Conservation (phyloP, 2,329 filamentous ascomycete species). For the Cercospora sp. region DNA sequence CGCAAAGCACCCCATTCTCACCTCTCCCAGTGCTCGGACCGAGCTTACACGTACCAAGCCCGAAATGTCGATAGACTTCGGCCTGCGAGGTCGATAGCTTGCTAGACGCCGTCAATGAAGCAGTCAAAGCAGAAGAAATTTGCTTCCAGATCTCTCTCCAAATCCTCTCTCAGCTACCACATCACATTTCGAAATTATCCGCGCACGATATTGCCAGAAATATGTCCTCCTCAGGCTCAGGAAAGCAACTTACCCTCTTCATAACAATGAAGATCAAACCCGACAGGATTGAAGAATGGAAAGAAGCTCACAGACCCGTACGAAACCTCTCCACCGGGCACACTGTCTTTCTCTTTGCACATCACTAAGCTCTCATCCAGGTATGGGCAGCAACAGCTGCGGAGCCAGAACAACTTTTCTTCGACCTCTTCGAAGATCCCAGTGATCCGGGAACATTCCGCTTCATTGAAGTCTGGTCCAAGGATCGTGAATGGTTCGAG, state of each 20-base stretch:
- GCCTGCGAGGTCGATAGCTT: background rate
- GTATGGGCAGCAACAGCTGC: slow-evolving; percentile 21
- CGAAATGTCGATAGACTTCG: slow-evolving; percentile 1
- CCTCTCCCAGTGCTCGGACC: background rate
- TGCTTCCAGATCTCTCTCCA: background rate
- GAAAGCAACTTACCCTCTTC: slow-evolving; percentile 27
- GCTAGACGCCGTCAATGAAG: background rate
- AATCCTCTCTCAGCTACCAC: background rate
- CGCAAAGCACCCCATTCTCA: background rate
- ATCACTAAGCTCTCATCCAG: background rate
- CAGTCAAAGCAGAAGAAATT: background rate
- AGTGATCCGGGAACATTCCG: slow-evolving; percentile 18
- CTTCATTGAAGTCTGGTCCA: slow-evolving; percentile 28
- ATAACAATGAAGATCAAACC: slow-evolving; percentile 29
- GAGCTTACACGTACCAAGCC: background rate
- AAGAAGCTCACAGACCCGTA: slow-evolving; percentile 29
- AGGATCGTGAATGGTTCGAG: slow-evolving; percentile 24
- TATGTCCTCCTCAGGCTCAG: background rate
- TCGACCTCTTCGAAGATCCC: slow-evolving; percentile 28
- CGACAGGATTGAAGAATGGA: slow-evolving; percentile 24
- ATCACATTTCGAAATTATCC: background rate
- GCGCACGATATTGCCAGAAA: background rate
- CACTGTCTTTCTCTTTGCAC: no score
- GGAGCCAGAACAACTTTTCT: slow-evolving; percentile 26
- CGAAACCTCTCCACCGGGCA: no score